Base-by-base conservation (phyloP, 2,329 filamentous ascomycete genomes). In the Macrophomina tecta region DNA sequence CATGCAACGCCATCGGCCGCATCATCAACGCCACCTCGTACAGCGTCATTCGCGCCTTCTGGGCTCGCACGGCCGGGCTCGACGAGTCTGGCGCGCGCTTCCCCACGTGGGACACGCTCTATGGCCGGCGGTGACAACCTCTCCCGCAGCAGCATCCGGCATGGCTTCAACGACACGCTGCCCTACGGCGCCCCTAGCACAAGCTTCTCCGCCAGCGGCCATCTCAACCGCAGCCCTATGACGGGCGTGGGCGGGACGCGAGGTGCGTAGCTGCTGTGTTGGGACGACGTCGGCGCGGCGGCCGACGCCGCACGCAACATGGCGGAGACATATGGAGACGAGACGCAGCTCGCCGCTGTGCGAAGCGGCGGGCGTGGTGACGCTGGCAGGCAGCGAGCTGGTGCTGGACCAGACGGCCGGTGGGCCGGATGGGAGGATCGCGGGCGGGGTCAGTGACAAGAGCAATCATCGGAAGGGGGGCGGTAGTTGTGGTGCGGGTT, bases 211-310 rank as follows among this genome's bases (percentile, higher is more conserved):
- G 70, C 76, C 56, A 75, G 73, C 18, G 78, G 76, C 5, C 76
- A 74, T 62, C 66, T 74, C 23, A 23, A 23, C 23, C 23, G 23
- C 23, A 77, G 77, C 9, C 78, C 80, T 51, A 82, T 81, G 72
- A 80, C 82, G 70, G 80, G 78, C 30, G 75, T 82, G 2, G 80
- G 80, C 46, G 81, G 81, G 5, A 80, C 80, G 36, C 82, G 82
- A 68, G 81, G 81, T 49, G 79, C 80, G 0, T 77, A 80, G 65
- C 74, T 73, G 48, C 76, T 77, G 5, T 8, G 5, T 14, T 51
- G n/a, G 11, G 56, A 48, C 12, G 18, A 5, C 0, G 12, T 53
- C n/a, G 30, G 28, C 2, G 7, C 4, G 5, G 51, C 6, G 14
- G 28, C 30, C 3, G 46, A 12, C 6, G 28, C 11, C 8, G 52